Base-by-base conservation (phyloP, 1,284 basidiomycete species). In the Leccinum solheimii region DNA sequence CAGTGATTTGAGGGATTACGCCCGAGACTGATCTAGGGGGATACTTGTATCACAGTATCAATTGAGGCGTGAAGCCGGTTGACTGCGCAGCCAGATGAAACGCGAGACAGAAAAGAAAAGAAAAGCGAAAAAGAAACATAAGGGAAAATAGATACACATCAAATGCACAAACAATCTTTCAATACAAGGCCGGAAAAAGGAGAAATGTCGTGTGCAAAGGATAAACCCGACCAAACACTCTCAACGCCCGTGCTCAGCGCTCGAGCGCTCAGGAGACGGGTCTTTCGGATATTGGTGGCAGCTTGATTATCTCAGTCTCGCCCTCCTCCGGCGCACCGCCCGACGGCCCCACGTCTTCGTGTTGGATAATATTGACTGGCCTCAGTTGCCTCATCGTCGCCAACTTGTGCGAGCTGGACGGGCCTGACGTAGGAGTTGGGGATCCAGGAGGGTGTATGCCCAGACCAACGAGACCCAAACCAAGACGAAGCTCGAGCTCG, bases 361-460 rank as follows among this genome's bases (percentile, higher is more conserved):
- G 90, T 75, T 92, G 90, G 57, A 92, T 83, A 67, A 91, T 83
- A 69, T 92, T 92, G 53, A 92, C 85, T 0, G 88, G 81, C 49
- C 90, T 79, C 76, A 91, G 78, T 64, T 75, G 73, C 21, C 77
- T 75, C 36, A 77, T 75, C 60, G 71, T 71, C 3, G 75, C 74
- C 52, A 66, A 78, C 73, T 79, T 86, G 76, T 81, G 83, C 69
- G 79, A 81, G 64, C 66, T 70, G 34, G 55, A 59, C 65, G 62
- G 3, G 40, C 38, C 62, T 0, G 68, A 58, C 19, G 62, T 57
- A 16, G 36, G 36, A 38, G 36, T 38, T 16, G 36, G 7, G 8
- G 7, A 38, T 38, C 36, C 36, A 14, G 6, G 36, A 36, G 36
- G 36, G 14, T 14, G 36, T 6, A 36, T 36, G 14, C 36, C 36